Conservation (phyloP, 306 rosid genomes). For the Medicago ruthenica region DNA sequence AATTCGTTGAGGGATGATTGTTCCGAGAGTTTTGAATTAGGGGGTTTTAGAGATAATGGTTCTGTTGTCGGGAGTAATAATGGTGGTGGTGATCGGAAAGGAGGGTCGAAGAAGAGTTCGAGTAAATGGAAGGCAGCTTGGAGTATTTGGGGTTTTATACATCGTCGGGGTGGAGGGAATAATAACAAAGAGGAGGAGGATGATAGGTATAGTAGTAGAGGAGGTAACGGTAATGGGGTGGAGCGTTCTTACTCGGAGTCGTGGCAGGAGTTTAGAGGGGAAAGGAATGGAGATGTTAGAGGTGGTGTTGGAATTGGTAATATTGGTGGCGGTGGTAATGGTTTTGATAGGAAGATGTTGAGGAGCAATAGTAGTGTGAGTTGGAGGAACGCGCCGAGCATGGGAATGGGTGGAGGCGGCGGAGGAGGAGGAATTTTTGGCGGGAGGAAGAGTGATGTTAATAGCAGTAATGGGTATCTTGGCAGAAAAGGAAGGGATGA, state of each 20-base stretch:
- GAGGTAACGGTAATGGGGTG: slow-evolving; percentile 67
- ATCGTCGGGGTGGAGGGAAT: slow-evolving; percentile 61
- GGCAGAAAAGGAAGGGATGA: slow-evolving; percentile 80
- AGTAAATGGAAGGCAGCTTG: slow-evolving; percentile 81
- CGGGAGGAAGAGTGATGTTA: slow-evolving; percentile 69
- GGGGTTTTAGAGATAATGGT: slow-evolving; percentile 52
- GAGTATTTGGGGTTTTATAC: slow-evolving; percentile 86
- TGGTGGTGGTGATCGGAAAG: slow-evolving; percentile 67
- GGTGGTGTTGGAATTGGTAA: slow-evolving; percentile 35
- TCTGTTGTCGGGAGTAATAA: slow-evolving; percentile 60
- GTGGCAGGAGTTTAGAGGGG: slow-evolving; percentile 84
- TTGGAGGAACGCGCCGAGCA: slow-evolving; percentile 77
- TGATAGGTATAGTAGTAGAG: slow-evolving; percentile 66
- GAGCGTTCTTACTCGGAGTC: slow-evolving; percentile 88
- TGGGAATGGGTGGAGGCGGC: slow-evolving; percentile 52
- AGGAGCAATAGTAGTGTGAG: slow-evolving; percentile 93
- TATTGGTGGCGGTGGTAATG: slow-evolving; percentile 39
- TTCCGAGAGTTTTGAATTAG: slow-evolving; percentile 70
- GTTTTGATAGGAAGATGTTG: slow-evolving; percentile 62
- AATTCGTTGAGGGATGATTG: slow-evolving; percentile 83
- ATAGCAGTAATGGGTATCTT: slow-evolving; percentile 51
- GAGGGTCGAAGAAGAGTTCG: slow-evolving; percentile 75
- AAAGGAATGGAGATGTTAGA: slow-evolving; percentile 62
- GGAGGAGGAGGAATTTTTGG: slow-evolving; percentile 60
- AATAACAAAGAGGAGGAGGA: slow-evolving; percentile 80